These are phyloP conservation scores for Endothia cerciana DNA, from an alignment of 2,329 filamentous ascomycete species.

Conservation along the genomic window DNA sequence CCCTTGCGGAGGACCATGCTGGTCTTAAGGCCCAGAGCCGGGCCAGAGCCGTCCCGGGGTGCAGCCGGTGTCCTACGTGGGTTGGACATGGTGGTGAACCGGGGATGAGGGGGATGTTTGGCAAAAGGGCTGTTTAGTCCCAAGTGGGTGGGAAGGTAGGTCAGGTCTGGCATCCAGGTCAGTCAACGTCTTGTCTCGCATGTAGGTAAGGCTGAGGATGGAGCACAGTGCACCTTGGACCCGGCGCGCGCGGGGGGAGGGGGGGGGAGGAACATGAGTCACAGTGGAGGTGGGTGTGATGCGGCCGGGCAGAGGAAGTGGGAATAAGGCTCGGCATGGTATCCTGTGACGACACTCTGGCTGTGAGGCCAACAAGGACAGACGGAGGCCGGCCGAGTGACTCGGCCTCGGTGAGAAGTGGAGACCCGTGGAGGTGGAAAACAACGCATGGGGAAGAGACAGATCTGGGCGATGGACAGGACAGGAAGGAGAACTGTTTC, in stretches of 20 bases:
- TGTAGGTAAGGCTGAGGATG: constrained; percentile 26
- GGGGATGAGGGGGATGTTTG: constrained; percentile 33
- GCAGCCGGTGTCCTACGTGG: constrained; percentile 48
- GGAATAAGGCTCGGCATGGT: constrained; percentile 10
- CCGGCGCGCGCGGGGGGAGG: neutral
- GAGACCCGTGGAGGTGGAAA: constrained; percentile 15
- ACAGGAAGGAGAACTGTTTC: constrained; percentile 17
- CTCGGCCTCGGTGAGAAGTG: constrained; percentile 15
- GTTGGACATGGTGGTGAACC: constrained; percentile 42
- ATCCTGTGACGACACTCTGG: constrained; percentile 27
- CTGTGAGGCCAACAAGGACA: constrained; percentile 25
- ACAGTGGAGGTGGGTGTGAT: constrained; percentile 17
- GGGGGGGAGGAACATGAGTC: constrained; percentile 23
- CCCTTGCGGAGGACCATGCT: constrained; percentile 69
- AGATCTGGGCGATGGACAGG: constrained; percentile 5
- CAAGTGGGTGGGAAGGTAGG: constrained; percentile 22
- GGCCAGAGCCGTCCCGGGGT: constrained; percentile 46
- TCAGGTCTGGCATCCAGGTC: constrained; percentile 24
- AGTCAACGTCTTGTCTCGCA: constrained; percentile 30
- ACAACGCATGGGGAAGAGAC: constrained; percentile 11
- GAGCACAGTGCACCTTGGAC: neutral
- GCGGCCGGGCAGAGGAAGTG: constrained; percentile 17
- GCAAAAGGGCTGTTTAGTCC: constrained; percentile 25
- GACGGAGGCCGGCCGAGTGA: constrained; percentile 19
- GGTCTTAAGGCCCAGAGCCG: constrained; percentile 54